Base-by-base conservation (phyloP, 768 basidiomycete genomes). In the Hebeloma cylindrosporum region DNA sequence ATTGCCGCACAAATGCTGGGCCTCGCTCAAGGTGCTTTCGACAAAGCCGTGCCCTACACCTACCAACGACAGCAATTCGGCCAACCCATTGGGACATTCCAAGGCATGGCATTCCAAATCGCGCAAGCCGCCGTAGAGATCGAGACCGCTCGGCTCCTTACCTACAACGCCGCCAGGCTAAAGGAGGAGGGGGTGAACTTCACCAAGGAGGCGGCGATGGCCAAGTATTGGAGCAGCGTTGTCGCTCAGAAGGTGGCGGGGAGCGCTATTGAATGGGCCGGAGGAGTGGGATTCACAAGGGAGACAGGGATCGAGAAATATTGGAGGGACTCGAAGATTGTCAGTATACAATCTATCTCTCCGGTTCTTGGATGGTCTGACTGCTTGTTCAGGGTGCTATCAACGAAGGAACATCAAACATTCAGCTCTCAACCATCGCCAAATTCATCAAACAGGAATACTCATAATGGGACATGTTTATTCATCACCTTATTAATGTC, bases 1-100 rank as follows among this genome's bases (percentile, higher is more conserved):
- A 98, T 98, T 51, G 96, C 95, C 13, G 95, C 91, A 0, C 96
- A 99, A 67, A 97, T 98, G 96, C 76, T 99, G 42, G 96, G 96
- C 11, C 83, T 98, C 22, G 96, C 96, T 2, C 93, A 97, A 60
- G 96, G 95, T 17, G 94, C 93, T 2, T 99, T 98, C 61, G 83
- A 94, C 69, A 91, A 94, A 62, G 79, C 89, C 1, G 90, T 98
- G n/a, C 85, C 89, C 0, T 96, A 96, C 65, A 91, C 96, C 1
- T 96, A 90, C 67, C 79, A 93, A 62, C 88, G 96, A 40, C 80
- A 79, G 55, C 96, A 99, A 66, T 99, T 98, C 60, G 93, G 93
- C 3, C 89, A 95, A 62, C 74, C 93, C 6, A 78, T 99, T 23
- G 95, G 93, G 22, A 88, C 83, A 21, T 96, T 95, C 79, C 95